Percentiles rank a stretch among this genome's conserved stretches.
Evolutionary conservation across 2,329 filamentous ascomycete species (phyloP).

Genomic region (Sporothrix euskadiensis): DNA sequence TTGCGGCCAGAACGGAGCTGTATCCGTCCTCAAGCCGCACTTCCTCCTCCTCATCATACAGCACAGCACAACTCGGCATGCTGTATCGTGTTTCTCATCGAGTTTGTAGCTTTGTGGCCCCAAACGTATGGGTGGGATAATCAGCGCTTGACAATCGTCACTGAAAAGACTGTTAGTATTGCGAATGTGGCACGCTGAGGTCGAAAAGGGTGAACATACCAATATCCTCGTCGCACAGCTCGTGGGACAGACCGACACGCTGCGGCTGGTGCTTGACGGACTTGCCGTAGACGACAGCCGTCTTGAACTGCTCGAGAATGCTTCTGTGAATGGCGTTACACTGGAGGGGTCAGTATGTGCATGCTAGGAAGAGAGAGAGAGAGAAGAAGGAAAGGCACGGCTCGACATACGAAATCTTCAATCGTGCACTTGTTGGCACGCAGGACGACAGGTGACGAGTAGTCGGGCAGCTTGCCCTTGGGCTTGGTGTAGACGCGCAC

Average conservation of each 20-base stretch:
- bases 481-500: constrained; percentile 96
- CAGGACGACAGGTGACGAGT: constrained; percentile 86
- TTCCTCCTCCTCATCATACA: neutral
- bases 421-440: constrained; percentile 80
- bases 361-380: neutral
- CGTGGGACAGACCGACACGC: constrained; percentile 85
- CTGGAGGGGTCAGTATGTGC: constrained; percentile 47
- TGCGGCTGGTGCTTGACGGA: constrained; percentile 99
- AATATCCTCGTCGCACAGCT: constrained; percentile 95
- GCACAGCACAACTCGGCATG: constrained; percentile 1
- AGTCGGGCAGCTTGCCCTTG: constrained; percentile 92
- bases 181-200: neutral
- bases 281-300: constrained; percentile 93
- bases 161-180: constrained; percentile 39
- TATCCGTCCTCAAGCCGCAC: neutral
- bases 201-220: constrained; percentile 58
- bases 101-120: constrained; percentile 10
- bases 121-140: neutral
- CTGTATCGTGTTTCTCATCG: constrained; percentile 4
- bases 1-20: neutral
- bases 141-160: constrained; percentile 69
- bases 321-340: constrained; percentile 97
- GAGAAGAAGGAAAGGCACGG: neutral
- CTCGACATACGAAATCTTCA: constrained; percentile 85
- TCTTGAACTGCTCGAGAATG: constrained; percentile 93